Evolutionary conservation across 2,329 filamentous ascomycete species (phyloP), one percentile per base, ranked within the genome.

Genomic region (Claviceps citrina): DNA sequence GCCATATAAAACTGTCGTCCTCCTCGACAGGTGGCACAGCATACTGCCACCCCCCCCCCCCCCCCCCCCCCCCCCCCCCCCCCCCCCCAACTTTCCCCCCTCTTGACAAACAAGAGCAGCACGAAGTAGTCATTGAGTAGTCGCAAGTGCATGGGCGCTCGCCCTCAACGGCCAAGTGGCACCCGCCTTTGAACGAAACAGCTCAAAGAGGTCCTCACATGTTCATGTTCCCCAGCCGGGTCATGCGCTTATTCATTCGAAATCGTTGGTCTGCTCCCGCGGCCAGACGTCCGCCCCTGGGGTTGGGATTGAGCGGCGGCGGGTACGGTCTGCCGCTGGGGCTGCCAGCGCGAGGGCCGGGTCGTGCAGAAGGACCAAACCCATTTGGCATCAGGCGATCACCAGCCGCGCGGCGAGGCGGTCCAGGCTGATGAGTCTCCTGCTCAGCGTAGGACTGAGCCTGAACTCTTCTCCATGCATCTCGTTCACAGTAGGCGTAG

Each of bases 401-500:
- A 3, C 43, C 45, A 10, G 40, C 46, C 7, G 32, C 42, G n/a
- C 38, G 46, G 20, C 31, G 43, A 24, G 30, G 20, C 28, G 39
- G 41, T 31, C 30, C 39, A 9, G 44, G 32, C 10, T 44, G 47
- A 32, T 43, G 42, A 12, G 39, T 31, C 7, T 51, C 48, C 2
- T 31, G 34, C 30, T 43, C 46, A 9, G 16, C 34, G n/a, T 42
- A 22, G 28, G 44, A 43, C 10, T 50, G 41, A 28, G 52, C 52
- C 45, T 70, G 65, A 24, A 68, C 59, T 30, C 71, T 61, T 39
- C 69, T 66, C 57, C 78, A 78, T 4, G 86, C 87, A 56, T 96
- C 86, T 33, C 78, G 75, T 59, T 96, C 89, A 58, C 89, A 98
- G 55, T 82, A 94, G 0, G 82, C 76, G 33, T 66, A 70, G 19